Conservation (phyloP, 164 flowering plant species). For the Akebia trifoliata region DNA sequence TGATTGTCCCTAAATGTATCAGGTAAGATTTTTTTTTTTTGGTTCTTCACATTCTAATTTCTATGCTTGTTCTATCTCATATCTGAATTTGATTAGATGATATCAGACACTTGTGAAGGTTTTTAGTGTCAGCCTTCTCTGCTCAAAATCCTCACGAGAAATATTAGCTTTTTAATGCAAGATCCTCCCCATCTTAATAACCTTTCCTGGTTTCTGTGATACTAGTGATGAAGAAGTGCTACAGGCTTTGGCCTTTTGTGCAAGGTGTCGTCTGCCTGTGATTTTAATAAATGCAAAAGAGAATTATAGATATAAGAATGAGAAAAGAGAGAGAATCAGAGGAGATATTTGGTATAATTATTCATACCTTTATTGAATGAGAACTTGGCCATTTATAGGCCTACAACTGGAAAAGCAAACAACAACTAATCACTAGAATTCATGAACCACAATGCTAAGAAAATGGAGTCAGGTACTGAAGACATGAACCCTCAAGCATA, state of each 20-base stretch:
- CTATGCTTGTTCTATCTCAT: not conserved
- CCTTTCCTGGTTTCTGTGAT: conserved; percentile 13
- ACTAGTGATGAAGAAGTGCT: conserved; percentile 75
- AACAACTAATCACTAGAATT: too few species aligned
- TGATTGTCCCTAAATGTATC: conserved; percentile 76
- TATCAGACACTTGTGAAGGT: not conserved
- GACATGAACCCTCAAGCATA: too few species aligned
- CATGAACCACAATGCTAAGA: too few species aligned
- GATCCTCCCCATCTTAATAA: conserved; percentile 7
- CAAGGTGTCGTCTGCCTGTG: conserved; percentile 84
- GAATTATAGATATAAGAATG: too few species aligned
- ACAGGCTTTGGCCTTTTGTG: conserved; percentile 84
- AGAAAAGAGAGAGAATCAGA: too few species aligned
- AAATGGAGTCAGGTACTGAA: too few species aligned
- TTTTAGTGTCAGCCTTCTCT: not conserved
- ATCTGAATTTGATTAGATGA: not conserved
- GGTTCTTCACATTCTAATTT: conserved; percentile 2
- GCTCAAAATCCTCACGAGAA: not conserved
- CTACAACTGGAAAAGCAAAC: too few species aligned
- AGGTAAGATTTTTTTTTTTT: conserved; percentile 38
- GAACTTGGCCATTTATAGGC: too few species aligned
- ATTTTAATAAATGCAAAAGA: too few species aligned
- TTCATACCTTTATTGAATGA: too few species aligned
- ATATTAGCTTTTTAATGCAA: not conserved
- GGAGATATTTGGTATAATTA: too few species aligned